A percentile compares a stretch with the other conserved stretches of the same genome.
These are phyloP conservation scores for Diaporthe citrichinensis DNA, from an alignment of 2,329 filamentous ascomycete genomes.

Conservation along the genomic window DNA sequence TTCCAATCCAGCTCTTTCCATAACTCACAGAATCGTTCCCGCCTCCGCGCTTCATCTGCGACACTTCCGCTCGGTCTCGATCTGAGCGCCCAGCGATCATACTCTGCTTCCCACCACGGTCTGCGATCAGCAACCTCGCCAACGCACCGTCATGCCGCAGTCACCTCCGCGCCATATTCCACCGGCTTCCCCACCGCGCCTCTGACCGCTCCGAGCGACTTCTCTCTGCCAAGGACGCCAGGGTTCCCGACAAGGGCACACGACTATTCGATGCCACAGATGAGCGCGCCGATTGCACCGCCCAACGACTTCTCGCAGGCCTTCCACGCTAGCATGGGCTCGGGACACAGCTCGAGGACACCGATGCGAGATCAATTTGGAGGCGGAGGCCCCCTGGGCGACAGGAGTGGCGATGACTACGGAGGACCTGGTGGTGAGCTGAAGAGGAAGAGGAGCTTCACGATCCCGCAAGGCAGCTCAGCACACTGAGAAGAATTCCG, in stretches of 20 bases:
- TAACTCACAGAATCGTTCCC: slow-evolving; percentile 60
- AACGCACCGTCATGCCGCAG: slow-evolving; percentile 55
- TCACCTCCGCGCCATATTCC: slow-evolving; percentile 60
- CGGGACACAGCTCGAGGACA: slow-evolving; percentile 53
- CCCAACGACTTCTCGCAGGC: slow-evolving; percentile 67
- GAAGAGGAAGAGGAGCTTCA: slow-evolving; percentile 58
- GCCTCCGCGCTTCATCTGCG: slow-evolving; percentile 64
- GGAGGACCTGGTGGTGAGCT: slow-evolving; percentile 47
- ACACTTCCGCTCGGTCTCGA: slow-evolving; percentile 62
- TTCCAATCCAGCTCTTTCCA: slow-evolving; percentile 58
- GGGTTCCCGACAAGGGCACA: slow-evolving; percentile 51
- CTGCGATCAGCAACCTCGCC: slow-evolving; percentile 49
- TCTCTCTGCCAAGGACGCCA: slow-evolving; percentile 61
- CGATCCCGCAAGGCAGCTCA: slow-evolving; percentile 42
- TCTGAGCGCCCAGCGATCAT: slow-evolving; percentile 58
- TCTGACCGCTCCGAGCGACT: slow-evolving; percentile 67
- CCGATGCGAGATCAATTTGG: slow-evolving; percentile 62
- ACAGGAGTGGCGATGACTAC: slow-evolving; percentile 48
- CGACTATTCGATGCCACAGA: slow-evolving; percentile 67
- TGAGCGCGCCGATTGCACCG: slow-evolving; percentile 68
- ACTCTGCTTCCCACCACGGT: slow-evolving; percentile 47
- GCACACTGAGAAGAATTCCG: slow-evolving; percentile 9
- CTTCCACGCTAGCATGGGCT: slow-evolving; percentile 59
- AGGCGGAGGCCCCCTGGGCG: slow-evolving; percentile 48
- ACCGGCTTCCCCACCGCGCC: slow-evolving; percentile 68